phyloP scores from a whole-genome alignment of 805 yeast species.

The Candida andamanensis region DNA sequence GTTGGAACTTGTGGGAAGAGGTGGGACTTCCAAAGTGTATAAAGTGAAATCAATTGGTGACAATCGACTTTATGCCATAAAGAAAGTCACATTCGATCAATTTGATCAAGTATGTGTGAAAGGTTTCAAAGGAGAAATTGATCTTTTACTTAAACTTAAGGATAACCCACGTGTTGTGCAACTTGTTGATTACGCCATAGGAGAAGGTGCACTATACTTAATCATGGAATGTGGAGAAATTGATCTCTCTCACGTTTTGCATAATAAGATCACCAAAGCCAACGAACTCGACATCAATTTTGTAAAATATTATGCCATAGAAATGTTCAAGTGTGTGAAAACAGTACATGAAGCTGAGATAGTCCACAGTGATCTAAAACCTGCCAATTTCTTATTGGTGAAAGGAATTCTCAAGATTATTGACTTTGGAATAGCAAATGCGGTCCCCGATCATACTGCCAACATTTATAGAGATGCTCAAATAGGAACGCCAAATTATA shows the following conservation, averaged over 20 bases:
- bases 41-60: constrained; percentile 54
- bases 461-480: constrained; percentile 87
- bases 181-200: constrained; percentile 68
- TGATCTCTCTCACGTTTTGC: constrained; percentile 78
- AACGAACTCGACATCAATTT: constrained; percentile 58
- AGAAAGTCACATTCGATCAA: constrained; percentile 75
- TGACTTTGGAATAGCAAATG: constrained; percentile 95
- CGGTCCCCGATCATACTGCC: constrained; percentile 86
- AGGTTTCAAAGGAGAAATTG: constrained; percentile 89
- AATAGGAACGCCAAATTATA: constrained; percentile 93
- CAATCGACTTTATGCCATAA: constrained; percentile 68
- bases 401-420: constrained; percentile 81
- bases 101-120: constrained; percentile 68
- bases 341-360: constrained; percentile 86
- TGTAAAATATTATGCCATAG: constrained; percentile 73
- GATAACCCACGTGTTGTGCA: constrained; percentile 68
- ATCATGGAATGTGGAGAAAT: constrained; percentile 96
- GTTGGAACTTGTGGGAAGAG: constrained; percentile 77
- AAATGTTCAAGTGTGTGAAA: constrained; percentile 72
- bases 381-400: constrained; percentile 72
- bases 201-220: constrained; percentile 56
- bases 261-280: constrained; percentile 40
- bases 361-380: constrained; percentile 76
- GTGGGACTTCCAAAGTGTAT: constrained; percentile 90
- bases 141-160: constrained; percentile 56